Conservation (phyloP, 106 monocot species). For the Allium cepa region DNA sequence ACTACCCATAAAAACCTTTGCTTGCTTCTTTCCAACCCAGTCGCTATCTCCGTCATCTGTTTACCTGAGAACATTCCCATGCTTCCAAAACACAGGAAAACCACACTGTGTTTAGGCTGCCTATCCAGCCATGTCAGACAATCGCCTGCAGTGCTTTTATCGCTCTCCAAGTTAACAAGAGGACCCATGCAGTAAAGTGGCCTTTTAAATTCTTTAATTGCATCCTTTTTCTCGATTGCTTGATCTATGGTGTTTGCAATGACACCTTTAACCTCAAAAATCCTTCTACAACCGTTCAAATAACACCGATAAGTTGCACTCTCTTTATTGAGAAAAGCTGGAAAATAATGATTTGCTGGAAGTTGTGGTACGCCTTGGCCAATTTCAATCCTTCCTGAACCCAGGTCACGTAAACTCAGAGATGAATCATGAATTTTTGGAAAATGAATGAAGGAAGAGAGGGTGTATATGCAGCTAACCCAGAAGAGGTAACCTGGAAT, state of each 20-base stretch:
- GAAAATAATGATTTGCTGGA: not conserved
- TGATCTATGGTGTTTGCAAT: not conserved
- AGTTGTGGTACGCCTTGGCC: not conserved
- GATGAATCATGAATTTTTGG: not conserved
- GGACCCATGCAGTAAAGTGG: not conserved
- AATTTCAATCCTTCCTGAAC: not conserved
- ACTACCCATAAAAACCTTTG: conserved; percentile 1
- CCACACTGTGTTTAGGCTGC: not conserved
- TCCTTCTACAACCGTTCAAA: not conserved
- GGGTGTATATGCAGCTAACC: not conserved
- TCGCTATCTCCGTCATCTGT: not conserved
- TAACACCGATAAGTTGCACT: not conserved
- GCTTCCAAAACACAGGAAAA: not conserved
- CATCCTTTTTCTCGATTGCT: not conserved
- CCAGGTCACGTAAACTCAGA: not conserved
- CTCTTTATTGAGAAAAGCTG: not conserved
- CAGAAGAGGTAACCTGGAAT: not conserved
- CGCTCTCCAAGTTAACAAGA: not conserved
- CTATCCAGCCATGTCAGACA: not conserved
- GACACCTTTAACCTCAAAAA: not conserved
- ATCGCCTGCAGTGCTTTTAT: not conserved
- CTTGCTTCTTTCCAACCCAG: not conserved
- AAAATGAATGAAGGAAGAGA: not conserved
- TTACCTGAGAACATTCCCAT: not conserved
- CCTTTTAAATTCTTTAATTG: not conserved